phyloP scores from a whole-genome alignment of 345 rosid genomes.

The Orychophragmus violaceus region DNA sequence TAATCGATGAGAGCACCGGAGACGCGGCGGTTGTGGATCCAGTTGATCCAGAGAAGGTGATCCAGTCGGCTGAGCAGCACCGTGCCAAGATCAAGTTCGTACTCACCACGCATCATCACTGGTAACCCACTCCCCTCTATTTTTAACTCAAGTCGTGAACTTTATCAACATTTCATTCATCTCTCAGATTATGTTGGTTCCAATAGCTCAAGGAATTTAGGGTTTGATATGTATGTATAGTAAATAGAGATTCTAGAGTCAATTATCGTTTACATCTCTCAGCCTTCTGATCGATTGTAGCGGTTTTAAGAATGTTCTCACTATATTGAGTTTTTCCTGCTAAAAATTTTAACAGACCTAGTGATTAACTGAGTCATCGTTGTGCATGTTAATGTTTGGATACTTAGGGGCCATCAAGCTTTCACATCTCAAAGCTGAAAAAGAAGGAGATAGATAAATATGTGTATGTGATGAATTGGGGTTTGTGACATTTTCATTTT shows the following conservation, averaged over 20 bases:
- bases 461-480: not conserved
- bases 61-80: conserved; percentile 46
- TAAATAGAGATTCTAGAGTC: not conserved
- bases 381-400: not conserved
- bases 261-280: not conserved
- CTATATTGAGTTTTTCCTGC: too few relatives aligned
- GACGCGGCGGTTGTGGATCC: conserved; percentile 98
- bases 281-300: too few relatives aligned
- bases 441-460: too few relatives aligned
- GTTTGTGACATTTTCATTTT: not conserved
- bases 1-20: conserved; percentile 67
- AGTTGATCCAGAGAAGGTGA: conserved; percentile 67
- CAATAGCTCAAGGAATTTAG: not conserved
- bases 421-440: not conserved
- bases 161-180: not conserved
- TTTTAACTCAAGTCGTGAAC: not conserved
- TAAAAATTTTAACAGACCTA: too few relatives aligned
- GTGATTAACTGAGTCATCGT: not conserved
- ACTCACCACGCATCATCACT: conserved; percentile 95
- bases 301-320: too few relatives aligned
- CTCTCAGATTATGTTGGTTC: not conserved
- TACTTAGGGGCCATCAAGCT: not conserved
- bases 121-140: conserved; percentile 34
- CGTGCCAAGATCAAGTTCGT: conserved; percentile 51
- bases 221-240: not conserved